phyloP scores from a whole-genome alignment of 768 basidiomycete genomes.

The Tulasnella sp. region DNA sequence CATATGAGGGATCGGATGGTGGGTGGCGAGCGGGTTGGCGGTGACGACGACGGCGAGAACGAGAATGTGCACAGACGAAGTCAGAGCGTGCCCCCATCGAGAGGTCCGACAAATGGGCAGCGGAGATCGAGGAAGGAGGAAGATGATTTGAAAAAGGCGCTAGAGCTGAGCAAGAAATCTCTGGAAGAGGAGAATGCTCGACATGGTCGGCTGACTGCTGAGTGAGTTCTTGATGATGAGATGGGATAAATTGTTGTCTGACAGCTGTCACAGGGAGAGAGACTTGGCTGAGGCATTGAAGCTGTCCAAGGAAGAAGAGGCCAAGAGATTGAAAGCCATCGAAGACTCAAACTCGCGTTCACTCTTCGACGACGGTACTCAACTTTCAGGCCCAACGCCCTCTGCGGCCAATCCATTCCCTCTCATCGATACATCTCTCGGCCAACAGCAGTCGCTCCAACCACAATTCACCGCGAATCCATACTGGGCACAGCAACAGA shows the following conservation, averaged over 20 bases:
- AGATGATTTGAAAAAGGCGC: constrained; percentile 74
- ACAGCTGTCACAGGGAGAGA: constrained; percentile 37
- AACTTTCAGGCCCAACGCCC: constrained; percentile 30
- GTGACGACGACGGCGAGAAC: constrained; percentile 32
- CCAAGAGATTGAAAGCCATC: constrained; percentile 53
- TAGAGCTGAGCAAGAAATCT: constrained; percentile 78
- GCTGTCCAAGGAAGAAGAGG: constrained; percentile 87
- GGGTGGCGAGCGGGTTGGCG: constrained; percentile 41
- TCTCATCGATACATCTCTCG: constrained; percentile 42
- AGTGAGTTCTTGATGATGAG: constrained; percentile 27
- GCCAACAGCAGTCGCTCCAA: constrained; percentile 60
- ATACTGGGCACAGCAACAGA: constrained; percentile 42
- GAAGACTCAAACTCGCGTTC: constrained; percentile 63
- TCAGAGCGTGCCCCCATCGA: constrained; percentile 18
- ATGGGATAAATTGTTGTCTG: not conserved
- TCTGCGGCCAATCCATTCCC: constrained; percentile 47
- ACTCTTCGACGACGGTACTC: constrained; percentile 80
- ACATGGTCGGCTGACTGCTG: constrained; percentile 36
- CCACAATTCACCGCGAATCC: constrained; percentile 90
- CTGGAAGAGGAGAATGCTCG: constrained; percentile 57
- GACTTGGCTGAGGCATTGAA: constrained; percentile 75
- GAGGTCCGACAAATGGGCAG: constrained; percentile 11
- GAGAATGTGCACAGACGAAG: constrained; percentile 38
- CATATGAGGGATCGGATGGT: constrained; percentile 94
- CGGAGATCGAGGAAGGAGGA: constrained; percentile 45